A percentile compares a stretch with the other conserved stretches of the same genome.
phyloP scores from a whole-genome alignment of 495 filamentous ascomycete species.

The Penicillium herquei region DNA sequence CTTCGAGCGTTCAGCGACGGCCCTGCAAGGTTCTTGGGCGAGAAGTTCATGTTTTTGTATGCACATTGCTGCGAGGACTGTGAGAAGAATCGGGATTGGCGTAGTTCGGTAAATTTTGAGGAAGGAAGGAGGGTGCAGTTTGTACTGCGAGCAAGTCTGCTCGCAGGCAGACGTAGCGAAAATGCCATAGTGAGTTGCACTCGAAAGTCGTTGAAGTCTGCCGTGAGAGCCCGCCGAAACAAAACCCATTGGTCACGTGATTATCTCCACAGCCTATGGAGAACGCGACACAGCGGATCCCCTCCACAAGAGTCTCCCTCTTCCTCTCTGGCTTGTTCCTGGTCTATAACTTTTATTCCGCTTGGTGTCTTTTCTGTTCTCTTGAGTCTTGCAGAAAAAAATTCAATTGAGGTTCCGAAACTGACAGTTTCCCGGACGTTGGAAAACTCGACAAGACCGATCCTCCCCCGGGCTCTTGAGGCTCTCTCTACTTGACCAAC shows the following conservation, averaged over 20 bases:
- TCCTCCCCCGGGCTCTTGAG: not conserved
- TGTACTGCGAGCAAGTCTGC: conserved; percentile 17
- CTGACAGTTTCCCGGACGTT: no score
- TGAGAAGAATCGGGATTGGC: conserved; percentile 41
- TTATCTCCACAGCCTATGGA: conserved; percentile 14
- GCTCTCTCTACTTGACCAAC: not conserved
- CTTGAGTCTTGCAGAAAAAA: no score
- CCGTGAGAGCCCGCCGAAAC: conserved; percentile 9
- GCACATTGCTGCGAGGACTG: conserved; percentile 29
- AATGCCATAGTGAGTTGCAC: conserved; percentile 35
- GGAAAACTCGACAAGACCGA: conserved; percentile 1
- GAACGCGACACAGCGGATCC: no score
- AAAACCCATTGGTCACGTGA: conserved; percentile 34
- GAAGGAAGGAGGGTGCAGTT: conserved; percentile 10
- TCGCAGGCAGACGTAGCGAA: conserved; percentile 29
- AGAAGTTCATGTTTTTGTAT: conserved; percentile 23
- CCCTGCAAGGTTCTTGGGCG: conserved; percentile 26
- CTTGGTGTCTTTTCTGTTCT: not conserved
- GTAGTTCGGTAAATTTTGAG: conserved; percentile 14
- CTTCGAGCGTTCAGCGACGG: conserved; percentile 40
- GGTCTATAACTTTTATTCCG: no score
- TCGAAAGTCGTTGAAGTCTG: conserved; percentile 8
- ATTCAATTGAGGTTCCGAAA: no score
- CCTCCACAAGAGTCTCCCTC: no score
- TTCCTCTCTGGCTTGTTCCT: no score